Evolutionary conservation across 306 rosid species (phyloP), one percentile per base, ranked within the genome.

Genomic region (Cucurbita pepo): DNA sequence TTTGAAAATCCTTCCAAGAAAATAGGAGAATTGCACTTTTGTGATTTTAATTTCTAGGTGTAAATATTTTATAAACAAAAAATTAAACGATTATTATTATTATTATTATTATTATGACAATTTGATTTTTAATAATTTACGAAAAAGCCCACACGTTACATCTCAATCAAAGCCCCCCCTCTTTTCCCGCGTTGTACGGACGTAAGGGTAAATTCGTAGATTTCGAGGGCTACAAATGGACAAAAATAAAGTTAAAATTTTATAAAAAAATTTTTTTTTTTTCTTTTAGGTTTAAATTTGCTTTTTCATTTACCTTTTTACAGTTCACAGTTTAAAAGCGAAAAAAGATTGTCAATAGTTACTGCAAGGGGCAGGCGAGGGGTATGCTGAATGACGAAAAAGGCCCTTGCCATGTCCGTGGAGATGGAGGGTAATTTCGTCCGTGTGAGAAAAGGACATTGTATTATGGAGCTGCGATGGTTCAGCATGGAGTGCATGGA

Each of bases 401-500:
- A 13, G 41, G 19, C 72, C 82, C 83, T 44, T 9, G 0, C 7
- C 8, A 9, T 50, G 38, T 6, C 14, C 11, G 16, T 5, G 37
- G 37, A 4, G 5, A 45, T 10, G 37, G 69, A 72, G 94, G 89
- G 83, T 5, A 81, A 2, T 41, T 43, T 43, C 13, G 89, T 77
- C 76, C 76, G 63, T 56, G 9, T 5, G 4, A 21, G 81, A 69
- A 70, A 77, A 76, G 65, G 86, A 83, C 85, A 78, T 53, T 36
- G 81, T 57, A 69, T 52, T 59, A 77, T 80, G 86, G 83, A 62
- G 82, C 76, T 81, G 81, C 82, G 41, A 77, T 65, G 85, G 71
- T 69, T 71, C 77, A 76, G 81, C 82, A 78, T 75, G 56, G 85
- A 79, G 63, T 81, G 81, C 82, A 78, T 77, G 56, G 85, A 80